Percentiles rank a stretch among this genome's conserved stretches.
phyloP scores from a whole-genome alignment of 139 green algal genomes.

The Chlamydomonas eustigma region DNA sequence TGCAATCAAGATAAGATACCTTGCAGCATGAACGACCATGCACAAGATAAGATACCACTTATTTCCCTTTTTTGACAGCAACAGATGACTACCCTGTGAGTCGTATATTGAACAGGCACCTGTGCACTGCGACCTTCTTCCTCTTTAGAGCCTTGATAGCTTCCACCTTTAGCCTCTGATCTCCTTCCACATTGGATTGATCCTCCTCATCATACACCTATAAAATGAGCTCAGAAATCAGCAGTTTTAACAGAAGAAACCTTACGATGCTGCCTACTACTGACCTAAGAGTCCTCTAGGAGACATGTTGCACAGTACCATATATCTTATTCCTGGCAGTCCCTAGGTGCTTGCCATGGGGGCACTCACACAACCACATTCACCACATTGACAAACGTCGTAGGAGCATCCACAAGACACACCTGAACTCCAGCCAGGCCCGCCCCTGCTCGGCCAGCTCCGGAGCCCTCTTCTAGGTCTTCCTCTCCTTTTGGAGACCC shows the following conservation, averaged over 20 bases:
- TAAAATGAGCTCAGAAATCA: no score
- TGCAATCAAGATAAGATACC: no score
- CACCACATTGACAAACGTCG: neutral
- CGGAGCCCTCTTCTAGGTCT: neutral
- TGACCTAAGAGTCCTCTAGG: no score
- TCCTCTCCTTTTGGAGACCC: neutral
- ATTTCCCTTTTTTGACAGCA: neutral
- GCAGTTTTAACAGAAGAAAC: no score
- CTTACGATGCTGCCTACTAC: no score
- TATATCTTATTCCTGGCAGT: no score
- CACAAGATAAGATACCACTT: no score
- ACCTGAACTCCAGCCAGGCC: neutral
- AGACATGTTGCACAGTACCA: no score
- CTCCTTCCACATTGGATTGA: neutral
- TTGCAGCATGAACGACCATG: no score
- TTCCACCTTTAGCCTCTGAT: neutral
- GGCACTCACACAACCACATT: no score
- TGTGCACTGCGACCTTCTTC: neutral
- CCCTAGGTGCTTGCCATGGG: no score
- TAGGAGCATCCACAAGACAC: neutral
- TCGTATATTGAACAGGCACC: neutral
- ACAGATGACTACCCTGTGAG: neutral
- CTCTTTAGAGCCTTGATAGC: neutral
- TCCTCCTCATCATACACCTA: neutral
- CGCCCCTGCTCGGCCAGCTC: neutral